A percentile compares a stretch with the other conserved stretches of the same genome.
Conservation (phyloP, 2,329 filamentous ascomycete species). For the Ceratocystis destructans region DNA sequence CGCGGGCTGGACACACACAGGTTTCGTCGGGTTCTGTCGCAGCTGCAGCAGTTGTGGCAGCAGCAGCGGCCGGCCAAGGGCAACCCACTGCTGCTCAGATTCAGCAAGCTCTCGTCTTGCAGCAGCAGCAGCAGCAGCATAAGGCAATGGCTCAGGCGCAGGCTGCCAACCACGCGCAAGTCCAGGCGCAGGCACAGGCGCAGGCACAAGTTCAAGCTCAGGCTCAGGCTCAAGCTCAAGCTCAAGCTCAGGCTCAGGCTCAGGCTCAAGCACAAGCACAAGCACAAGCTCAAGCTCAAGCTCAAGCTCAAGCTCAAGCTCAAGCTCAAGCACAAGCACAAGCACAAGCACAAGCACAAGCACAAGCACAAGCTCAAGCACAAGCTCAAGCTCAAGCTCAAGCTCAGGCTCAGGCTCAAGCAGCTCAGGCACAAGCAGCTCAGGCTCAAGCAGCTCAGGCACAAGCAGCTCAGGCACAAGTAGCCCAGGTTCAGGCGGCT, state of each 20-base stretch:
- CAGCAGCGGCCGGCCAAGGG: slow-evolving; percentile 21
- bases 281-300: slow-evolving; percentile 12
- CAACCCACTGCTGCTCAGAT: slow-evolving; percentile 12
- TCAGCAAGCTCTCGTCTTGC: slow-evolving; percentile 20
- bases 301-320: slow-evolving; percentile 19
- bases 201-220: slow-evolving; percentile 18
- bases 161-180: slow-evolving; percentile 13
- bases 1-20: slow-evolving; percentile 20
- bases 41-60: slow-evolving; percentile 18
- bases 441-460: slow-evolving; percentile 21
- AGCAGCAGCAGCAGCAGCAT: slow-evolving; percentile 20
- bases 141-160: slow-evolving; percentile 23
- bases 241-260: not conserved
- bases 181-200: slow-evolving; percentile 23
- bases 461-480: slow-evolving; percentile 4
- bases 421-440: no score
- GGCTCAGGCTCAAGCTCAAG: slow-evolving; percentile 19
- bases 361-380: no score
- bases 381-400: slow-evolving; percentile 23
- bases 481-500: not conserved
- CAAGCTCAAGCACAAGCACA: no score
- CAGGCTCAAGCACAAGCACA: slow-evolving; percentile 3
- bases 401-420: slow-evolving; percentile 20
- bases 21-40: slow-evolving; percentile 21
- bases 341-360: no score